Percentiles rank a stretch among this genome's conserved stretches.
phyloP scores from a whole-genome alignment of 345 rosid genomes.

The Corchorus capsularis region DNA sequence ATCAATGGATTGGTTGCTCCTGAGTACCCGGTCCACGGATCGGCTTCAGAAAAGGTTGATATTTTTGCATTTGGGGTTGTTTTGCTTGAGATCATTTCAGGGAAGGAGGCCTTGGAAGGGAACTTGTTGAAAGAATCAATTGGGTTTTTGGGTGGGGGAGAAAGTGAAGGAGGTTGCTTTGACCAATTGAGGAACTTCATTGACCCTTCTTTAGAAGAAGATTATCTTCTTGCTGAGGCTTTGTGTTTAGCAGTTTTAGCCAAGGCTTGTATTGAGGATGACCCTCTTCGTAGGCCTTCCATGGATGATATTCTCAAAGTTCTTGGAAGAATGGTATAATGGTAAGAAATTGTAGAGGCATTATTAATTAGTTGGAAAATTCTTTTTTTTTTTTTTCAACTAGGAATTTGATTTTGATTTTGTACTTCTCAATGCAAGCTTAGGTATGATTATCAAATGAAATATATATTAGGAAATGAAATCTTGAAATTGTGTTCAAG shows the following conservation, averaged over 20 bases:
- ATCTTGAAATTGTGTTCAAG: background rate
- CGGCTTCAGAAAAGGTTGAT: constrained; percentile 44
- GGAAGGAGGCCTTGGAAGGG: constrained; percentile 36
- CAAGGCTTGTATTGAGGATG: constrained; percentile 58
- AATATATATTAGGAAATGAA: background rate
- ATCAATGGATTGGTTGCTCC: constrained; percentile 31
- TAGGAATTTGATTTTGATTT: background rate
- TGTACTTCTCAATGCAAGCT: background rate
- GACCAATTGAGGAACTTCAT: constrained; percentile 54
- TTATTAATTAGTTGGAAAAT: constrained; percentile 1
- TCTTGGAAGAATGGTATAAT: constrained; percentile 48
- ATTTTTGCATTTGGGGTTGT: constrained; percentile 52
- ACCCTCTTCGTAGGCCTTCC: constrained; percentile 56
- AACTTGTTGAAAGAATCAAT: constrained; percentile 39
- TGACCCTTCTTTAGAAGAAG: constrained; percentile 52
- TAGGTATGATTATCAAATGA: background rate
- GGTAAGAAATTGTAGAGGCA: background rate
- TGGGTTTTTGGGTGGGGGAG: constrained; percentile 45
- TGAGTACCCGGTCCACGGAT: constrained; percentile 26
- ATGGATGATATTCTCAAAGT: constrained; percentile 58
- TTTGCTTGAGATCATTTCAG: constrained; percentile 56
- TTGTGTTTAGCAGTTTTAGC: constrained; percentile 59
- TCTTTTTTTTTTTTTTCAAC: background rate
- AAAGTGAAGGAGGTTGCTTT: constrained; percentile 52
- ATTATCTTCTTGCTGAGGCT: constrained; percentile 55